Conservation (phyloP, 768 basidiomycete genomes). For the Xerocomus potaroensis region DNA sequence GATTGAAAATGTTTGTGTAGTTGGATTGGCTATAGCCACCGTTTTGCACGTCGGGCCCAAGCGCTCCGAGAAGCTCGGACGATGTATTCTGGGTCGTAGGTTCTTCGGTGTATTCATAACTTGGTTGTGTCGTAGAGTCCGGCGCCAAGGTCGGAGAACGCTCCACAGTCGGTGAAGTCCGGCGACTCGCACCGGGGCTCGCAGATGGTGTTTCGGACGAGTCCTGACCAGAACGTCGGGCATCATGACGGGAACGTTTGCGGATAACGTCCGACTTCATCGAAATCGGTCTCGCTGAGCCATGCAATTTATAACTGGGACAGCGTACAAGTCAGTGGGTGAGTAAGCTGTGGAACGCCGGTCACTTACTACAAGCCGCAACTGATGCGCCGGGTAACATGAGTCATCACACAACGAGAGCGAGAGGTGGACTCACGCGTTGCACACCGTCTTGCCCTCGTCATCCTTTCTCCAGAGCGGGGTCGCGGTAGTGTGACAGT, state of each 20-base stretch:
- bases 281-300: slow-evolving; percentile 79
- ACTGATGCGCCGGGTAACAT: slow-evolving; percentile 33
- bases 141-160: slow-evolving; percentile 64
- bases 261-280: slow-evolving; percentile 92
- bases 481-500: slow-evolving; percentile 85
- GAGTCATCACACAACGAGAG: slow-evolving; percentile 9
- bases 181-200: slow-evolving; percentile 69
- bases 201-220: slow-evolving; percentile 69
- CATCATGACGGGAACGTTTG: slow-evolving; percentile 80
- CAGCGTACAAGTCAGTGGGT: slow-evolving; percentile 10
- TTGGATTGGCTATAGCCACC: slow-evolving; percentile 26
- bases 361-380: slow-evolving; percentile 69
- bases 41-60: slow-evolving; percentile 32
- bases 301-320: slow-evolving; percentile 72
- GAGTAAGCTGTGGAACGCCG: background rate
- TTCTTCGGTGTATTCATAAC: slow-evolving; percentile 49
- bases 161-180: slow-evolving; percentile 61
- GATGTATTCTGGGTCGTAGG: slow-evolving; percentile 34
- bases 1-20: slow-evolving; percentile 36
- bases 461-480: slow-evolving; percentile 90
- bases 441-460: slow-evolving; percentile 88
- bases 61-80: slow-evolving; percentile 51
- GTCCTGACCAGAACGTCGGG: slow-evolving; percentile 51
- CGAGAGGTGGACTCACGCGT: slow-evolving; percentile 64
- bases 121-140: slow-evolving; percentile 60